Conservation (phyloP, 192 early-diverging fungal genomes). For the Coemansia sp. region DNA sequence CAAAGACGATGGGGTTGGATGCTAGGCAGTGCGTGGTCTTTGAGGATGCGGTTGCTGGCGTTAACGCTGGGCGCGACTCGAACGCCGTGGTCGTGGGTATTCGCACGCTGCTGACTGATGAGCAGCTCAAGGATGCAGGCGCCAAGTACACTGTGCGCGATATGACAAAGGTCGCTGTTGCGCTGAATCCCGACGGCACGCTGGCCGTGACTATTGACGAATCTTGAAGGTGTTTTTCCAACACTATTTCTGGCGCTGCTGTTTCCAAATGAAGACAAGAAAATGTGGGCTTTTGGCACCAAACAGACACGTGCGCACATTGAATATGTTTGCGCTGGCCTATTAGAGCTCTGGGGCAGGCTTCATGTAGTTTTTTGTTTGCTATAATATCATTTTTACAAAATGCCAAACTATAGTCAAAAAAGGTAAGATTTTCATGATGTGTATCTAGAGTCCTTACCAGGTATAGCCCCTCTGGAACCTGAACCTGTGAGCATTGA, state of each 20-base stretch:
- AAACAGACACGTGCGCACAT: too few relatives aligned
- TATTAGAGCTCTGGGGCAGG: too few relatives aligned
- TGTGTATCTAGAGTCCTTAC: too few relatives aligned
- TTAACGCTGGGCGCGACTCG: constrained; percentile 5
- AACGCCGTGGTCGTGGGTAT: constrained; percentile 27
- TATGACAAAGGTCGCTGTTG: constrained; percentile 29
- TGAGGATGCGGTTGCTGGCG: constrained; percentile 38
- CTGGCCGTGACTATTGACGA: constrained; percentile 21
- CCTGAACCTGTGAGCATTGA: too few relatives aligned
- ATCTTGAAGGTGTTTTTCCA: background rate
- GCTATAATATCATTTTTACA: too few relatives aligned
- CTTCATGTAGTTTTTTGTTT: too few relatives aligned
- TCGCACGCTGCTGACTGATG: constrained; percentile 13
- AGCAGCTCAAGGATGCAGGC: constrained; percentile 25
- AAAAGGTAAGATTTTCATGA: too few relatives aligned
- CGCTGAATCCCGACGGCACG: background rate
- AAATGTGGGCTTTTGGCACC: too few relatives aligned
- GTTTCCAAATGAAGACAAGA: background rate
- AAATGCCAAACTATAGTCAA: too few relatives aligned
- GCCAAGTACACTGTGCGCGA: constrained; percentile 26
- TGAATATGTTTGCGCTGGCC: too few relatives aligned
- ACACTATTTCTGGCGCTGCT: background rate
- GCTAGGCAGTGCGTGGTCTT: constrained; percentile 26
- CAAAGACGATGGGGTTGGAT: constrained; percentile 12
- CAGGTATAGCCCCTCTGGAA: too few relatives aligned